Evolutionary conservation across 805 yeast genomes (phyloP).

Genomic region (Kurtzmaniella cleridarum): DNA sequence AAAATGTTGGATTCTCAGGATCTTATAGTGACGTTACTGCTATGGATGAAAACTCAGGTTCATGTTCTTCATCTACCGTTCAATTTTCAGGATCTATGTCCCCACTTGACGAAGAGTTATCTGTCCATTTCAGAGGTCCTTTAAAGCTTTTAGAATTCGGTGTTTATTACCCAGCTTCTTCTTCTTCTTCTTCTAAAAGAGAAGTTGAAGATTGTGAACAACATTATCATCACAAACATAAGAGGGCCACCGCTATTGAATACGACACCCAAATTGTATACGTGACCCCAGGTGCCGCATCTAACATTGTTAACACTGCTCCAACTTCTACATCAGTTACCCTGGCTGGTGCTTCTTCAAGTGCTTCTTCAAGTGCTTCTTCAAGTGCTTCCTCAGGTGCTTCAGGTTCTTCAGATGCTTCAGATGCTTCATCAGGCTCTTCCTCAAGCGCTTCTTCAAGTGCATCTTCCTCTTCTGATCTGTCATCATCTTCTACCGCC

Average conservation of each 20-base stretch:
- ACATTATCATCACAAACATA: slow-evolving; percentile 45
- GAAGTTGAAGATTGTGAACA: slow-evolving; percentile 43
- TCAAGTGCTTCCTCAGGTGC: slow-evolving; percentile 16
- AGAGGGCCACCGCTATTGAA: slow-evolving; percentile 60
- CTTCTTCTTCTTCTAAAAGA: slow-evolving; percentile 38
- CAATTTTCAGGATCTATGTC: slow-evolving; percentile 68
- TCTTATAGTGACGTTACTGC: slow-evolving; percentile 71
- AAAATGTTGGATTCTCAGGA: slow-evolving; percentile 80
- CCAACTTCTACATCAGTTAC: slow-evolving; percentile 16
- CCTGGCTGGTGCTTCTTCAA: slow-evolving; percentile 14
- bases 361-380: slow-evolving; percentile 12
- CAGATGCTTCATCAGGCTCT: slow-evolving; percentile 16
- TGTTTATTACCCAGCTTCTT: slow-evolving; percentile 71
- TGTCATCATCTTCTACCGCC: slow-evolving; percentile 26
- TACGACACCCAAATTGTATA: slow-evolving; percentile 76
- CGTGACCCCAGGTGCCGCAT: slow-evolving; percentile 36
- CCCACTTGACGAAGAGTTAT: slow-evolving; percentile 81
- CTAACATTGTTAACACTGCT: slow-evolving; percentile 12
- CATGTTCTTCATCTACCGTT: slow-evolving; percentile 54
- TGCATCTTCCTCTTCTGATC: slow-evolving; percentile 16
- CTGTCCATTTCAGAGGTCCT: slow-evolving; percentile 91
- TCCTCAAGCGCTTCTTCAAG: slow-evolving; percentile 10
- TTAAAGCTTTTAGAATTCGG: slow-evolving; percentile 76
- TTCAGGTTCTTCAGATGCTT: slow-evolving; percentile 19
- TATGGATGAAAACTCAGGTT: slow-evolving; percentile 69